These are phyloP conservation scores for Penicillium chermesinum DNA, from an alignment of 495 filamentous ascomycete genomes.

Conservation along the genomic window DNA sequence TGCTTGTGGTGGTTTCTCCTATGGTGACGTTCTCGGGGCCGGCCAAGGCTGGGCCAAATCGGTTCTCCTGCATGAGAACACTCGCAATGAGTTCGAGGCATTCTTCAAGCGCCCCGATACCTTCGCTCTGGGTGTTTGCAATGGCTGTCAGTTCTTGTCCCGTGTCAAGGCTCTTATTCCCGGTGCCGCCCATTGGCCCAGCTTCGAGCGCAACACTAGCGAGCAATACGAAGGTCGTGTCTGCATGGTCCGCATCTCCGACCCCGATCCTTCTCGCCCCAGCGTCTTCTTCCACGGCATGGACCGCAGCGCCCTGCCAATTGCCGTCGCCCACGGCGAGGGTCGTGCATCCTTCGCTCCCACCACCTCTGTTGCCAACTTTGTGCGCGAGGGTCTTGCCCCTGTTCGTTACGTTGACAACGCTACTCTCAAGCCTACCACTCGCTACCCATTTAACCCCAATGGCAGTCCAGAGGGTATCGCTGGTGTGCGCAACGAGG, in stretches of 20 bases:
- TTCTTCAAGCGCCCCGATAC: conserved; percentile 91
- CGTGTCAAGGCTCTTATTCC: conserved; percentile 80
- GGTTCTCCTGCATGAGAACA: conserved; percentile 75
- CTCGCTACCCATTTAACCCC: conserved; percentile 85
- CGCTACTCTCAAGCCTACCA: conserved; percentile 59
- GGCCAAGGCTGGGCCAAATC: conserved; percentile 96
- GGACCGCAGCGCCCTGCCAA: conserved; percentile 76
- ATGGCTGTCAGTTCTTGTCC: conserved; percentile 93
- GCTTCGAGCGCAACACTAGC: conserved; percentile 76
- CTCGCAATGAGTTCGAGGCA: conserved; percentile 66
- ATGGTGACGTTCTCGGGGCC: conserved; percentile 92
- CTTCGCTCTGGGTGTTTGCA: conserved; percentile 93
- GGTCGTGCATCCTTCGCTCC: conserved; percentile 73
- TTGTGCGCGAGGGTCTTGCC: conserved; percentile 60
- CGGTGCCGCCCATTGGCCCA: conserved; percentile 79
- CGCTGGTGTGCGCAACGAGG: conserved; percentile 69
- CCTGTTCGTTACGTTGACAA: conserved; percentile 83
- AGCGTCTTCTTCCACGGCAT: conserved; percentile 94
- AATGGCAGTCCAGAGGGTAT: conserved; percentile 88
- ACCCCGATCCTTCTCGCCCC: conserved; percentile 50
- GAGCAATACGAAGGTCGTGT: conserved; percentile 92
- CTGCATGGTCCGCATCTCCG: conserved; percentile 77
- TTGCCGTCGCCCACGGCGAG: conserved; percentile 88
- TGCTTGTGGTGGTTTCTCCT: conserved; percentile 94
- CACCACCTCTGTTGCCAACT: conserved; percentile 36